Evolutionary conservation across 2,329 filamentous ascomycete species (phyloP), one percentile per base, ranked within the genome.

Genomic region (Metarhizium album): DNA sequence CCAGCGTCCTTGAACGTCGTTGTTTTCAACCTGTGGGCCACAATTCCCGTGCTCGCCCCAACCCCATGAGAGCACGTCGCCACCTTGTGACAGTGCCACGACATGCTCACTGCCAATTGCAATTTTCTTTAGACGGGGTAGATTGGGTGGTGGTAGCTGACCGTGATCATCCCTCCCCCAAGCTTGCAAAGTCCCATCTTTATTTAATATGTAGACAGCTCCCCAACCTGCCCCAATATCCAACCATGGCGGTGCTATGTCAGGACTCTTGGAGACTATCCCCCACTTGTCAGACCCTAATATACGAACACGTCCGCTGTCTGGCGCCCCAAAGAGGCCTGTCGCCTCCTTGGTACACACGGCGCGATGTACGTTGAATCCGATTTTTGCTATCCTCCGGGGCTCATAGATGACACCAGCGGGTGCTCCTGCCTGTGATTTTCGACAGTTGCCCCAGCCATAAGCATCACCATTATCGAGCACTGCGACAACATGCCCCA

Each of bases 41-140:
- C 93, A 98, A 64, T 98, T 98, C 1, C 93, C 93, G 69, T 98
- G 93, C 68, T 97, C 91, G 2, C 90, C 90, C 93, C 93, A 98
- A 20, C 93, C 93, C 89, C 91, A 97, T 1, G 87, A 80, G 46
- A 94, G 69, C 1, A 95, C 80, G 47, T 83, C 78, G 1, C 80
- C 80, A 20, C 76, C 72, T 9, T 69, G 69, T 0, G 86, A 82
- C 24, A 91, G 67, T 8, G 82, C 87, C 55, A 97, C 67, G n/a
- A 80, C 82, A 66, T 98, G 93, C 67, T 97, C 93, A 62, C 91
- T 96, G 0, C 93, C 93, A 45, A 86, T 79, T 3, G 87, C 86
- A n/a, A 97, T 76, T 23, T 73, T 71, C 9, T 70, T 67, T 3
- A 90, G 61, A 1, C 63, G 61, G 0, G 84, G 83, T 1, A 94